Conservation (phyloP, 306 rosid species). For the Comarum palustre region DNA sequence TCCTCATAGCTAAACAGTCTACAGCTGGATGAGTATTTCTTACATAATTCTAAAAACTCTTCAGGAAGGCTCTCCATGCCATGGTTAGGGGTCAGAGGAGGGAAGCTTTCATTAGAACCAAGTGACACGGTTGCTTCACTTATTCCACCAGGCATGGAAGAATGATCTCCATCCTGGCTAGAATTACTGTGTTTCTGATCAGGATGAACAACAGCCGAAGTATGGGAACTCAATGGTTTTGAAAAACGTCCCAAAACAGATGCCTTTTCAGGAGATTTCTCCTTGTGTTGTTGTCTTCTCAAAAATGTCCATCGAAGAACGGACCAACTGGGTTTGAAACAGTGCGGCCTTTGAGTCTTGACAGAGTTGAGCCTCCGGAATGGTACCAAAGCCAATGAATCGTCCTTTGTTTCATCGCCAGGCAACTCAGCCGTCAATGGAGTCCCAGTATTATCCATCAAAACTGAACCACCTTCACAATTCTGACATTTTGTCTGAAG, state of each 20-base stretch:
- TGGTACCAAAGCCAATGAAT: conserved; percentile 64
- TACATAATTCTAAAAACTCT: conserved; percentile 57
- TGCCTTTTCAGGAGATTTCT: conserved; percentile 38
- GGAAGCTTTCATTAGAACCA: conserved; percentile 31
- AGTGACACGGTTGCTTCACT: conserved; percentile 65
- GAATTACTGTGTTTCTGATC: conserved; percentile 53
- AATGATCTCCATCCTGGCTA: conserved; percentile 32
- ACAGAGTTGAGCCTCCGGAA: conserved; percentile 32
- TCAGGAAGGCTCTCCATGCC: conserved; percentile 41
- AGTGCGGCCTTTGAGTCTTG: conserved; percentile 35
- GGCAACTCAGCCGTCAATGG: conserved; percentile 28
- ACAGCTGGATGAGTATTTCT: conserved; percentile 68
- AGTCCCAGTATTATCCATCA: conserved; percentile 31
- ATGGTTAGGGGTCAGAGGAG: conserved; percentile 32
- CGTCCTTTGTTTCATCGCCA: conserved; percentile 28
- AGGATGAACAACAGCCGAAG: conserved; percentile 77
- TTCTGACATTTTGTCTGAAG: conserved; percentile 30
- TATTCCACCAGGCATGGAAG: conserved; percentile 48
- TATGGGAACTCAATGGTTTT: conserved; percentile 42
- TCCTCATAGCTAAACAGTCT: conserved; percentile 64
- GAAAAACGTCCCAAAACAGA: conserved; percentile 36
- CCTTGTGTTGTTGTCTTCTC: conserved; percentile 35
- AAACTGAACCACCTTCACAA: conserved; percentile 28
- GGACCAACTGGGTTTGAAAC: conserved; percentile 67
- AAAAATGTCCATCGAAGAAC: conserved; percentile 55